Evolutionary conservation across 2,329 filamentous ascomycete genomes (phyloP), one percentile per base, ranked within the genome.

Genomic region (Grosmannia penicillata): DNA sequence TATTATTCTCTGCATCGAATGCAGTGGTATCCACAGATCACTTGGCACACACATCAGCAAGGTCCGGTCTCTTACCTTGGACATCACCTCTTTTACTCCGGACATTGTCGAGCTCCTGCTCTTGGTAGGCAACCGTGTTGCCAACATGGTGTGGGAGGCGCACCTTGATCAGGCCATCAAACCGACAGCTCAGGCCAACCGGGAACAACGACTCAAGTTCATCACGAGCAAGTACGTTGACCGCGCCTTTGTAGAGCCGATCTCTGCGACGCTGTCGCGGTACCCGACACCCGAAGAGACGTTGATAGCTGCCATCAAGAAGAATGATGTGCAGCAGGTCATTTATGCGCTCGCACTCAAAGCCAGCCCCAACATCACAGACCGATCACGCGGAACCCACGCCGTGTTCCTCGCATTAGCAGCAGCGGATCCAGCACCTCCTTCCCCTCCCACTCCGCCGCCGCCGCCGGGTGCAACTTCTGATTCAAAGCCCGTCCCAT

Each of bases 21-120:
- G 91, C 60, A 94, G 87, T 54, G 91, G 91, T 45, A 95, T 98
- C 44, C 91, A 98, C 58, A 78, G 91, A 30, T 96, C 89, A 1
- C 70, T 98, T 4, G 91, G 91, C 11, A 98, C 91, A 2, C 91
- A 98, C 57, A 95, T 98, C 53, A 94, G 86, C 58, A 98, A 98
- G 62, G 77, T 98, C 29, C 82, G 91, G 38, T 96, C 91, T 11
- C 70, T 98, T 30, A 98, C 91, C 0, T 70, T 98, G 30, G 91
- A 98, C 54, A 93, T 93, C 48, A 87, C 83, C 38, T 95, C 87
- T 0, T 98, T 98, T 56, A 96, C 91, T 4, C 80, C 83, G 49
- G 93, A 98, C 64, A 93, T 96, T 55, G 82, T 98, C 56, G 93
- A 98, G 54, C 71, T 98, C 34, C 70, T 98, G 30, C 66, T 95